Evolutionary conservation across 306 rosid species (phyloP), one percentile per base, ranked within the genome.

Genomic region (Sicyos edulis): DNA sequence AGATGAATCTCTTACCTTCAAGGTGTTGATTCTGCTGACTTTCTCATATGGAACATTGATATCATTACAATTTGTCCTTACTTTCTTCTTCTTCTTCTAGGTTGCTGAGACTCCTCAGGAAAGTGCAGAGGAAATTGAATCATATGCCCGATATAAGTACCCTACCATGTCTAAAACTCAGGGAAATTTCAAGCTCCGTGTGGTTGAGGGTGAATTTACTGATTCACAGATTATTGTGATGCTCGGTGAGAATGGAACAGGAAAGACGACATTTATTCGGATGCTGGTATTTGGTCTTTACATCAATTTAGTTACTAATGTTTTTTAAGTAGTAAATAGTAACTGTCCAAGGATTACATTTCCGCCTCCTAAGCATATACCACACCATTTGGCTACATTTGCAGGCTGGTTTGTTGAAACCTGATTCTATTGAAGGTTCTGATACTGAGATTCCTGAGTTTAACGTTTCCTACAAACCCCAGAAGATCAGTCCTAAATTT

Each of bases 21-120:
- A 87, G 95, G 99, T 88, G 73, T 49, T 32, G 52, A 32, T 77
- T 29, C 44, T 63, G 7, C 49, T 22, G 40, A 12, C 44, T 54
- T n/a, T 44, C 56, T 4, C 80, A 60, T 68, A 21, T 71, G 67
- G 54, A 73, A 57, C 42, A 26, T 32, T 78, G 34, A 55, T 56
- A 42, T 22, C 49, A 20, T 26, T 73, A 4, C 52, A 65, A 50
- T 53, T 15, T 16, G 34, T 53, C 74, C 57, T 76, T 37, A 52
- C 53, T 78, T 63, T 75, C 85, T 78, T 63, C 74, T 78, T 63
- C 74, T 74, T 76, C 76, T 68, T 83, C 65, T 77, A 93, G 97
- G 99, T 91, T 80, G 99, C 97, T 68, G 99, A 95, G 88, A 91
- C 96, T 79, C 99, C 97, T 32, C 97, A 93, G 75, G 99, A 93